Base-by-base conservation (phyloP, 805 yeast species). In the Brettanomyces custersianus region DNA sequence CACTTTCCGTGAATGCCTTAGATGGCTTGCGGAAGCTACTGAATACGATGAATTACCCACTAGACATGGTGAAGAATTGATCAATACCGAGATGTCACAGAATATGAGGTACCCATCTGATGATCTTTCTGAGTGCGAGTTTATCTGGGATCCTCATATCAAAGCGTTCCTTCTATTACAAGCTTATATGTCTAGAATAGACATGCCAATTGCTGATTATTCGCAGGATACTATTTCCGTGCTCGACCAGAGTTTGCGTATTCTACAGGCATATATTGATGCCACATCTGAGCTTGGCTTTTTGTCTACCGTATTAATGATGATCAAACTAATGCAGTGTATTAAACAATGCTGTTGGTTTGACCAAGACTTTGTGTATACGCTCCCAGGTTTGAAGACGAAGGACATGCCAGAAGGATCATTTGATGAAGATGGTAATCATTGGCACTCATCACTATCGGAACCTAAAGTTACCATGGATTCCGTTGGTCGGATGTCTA, bases 141-240 rank as follows among this genome's bases (percentile, higher is more conserved):
- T 70, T 42, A 77, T 85, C 58, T 85, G 92, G 79, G 94, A 87
- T 52, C 92, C 94, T 4, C 94, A 83, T 54, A 83, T 83, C 44
- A 83, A 83, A 53, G 76, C 86, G 3, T 83, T 69, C 47, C 60
- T 83, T 41, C 65, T 83, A 45, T 52, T 82, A 7, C 92, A 83
- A 52, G 88, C 90, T 0, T 79, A 68, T 47, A 73, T 83, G 70
- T 62, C 73, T 25, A 61, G 87, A 33, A 63, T 75, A 5, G 92
- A 84, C 40, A 63, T 92, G 33, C 98, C 97, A 2, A 84, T 92
- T 50, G 94, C 95, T 0, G 99, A 92, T 65, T 92, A 92, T 54
- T 68, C 81, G 8, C 97, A 90, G 53, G 98, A 92, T 57, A 87
- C 95, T 0, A 75, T 87, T 11, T 79, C 96, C 0, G 95, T 92